phyloP scores from a whole-genome alignment of 1,284 basidiomycete genomes.

The Tilletia caries region DNA sequence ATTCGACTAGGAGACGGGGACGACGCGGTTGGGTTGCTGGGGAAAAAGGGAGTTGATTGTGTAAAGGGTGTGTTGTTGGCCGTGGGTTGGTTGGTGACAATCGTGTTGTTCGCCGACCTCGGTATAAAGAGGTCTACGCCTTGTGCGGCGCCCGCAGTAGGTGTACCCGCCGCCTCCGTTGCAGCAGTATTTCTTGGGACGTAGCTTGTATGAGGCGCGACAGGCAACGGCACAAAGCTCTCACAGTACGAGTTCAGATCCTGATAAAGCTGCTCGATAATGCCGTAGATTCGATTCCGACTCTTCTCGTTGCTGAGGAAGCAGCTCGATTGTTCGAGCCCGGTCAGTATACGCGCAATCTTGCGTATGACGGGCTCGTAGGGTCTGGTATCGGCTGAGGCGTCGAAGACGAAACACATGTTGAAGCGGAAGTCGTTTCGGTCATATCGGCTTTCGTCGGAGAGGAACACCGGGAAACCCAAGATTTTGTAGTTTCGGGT shows the following conservation, averaged over 20 bases:
- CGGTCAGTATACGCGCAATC: conserved; percentile 78
- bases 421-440: conserved; percentile 79
- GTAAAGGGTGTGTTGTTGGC: not conserved
- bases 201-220: conserved; percentile 36
- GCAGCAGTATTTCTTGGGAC: not conserved
- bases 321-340: conserved; percentile 82
- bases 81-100: not conserved
- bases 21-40: not conserved
- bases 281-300: conserved; percentile 72
- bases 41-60: not conserved
- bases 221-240: conserved; percentile 49
- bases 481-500: conserved; percentile 43
- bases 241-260: conserved; percentile 83
- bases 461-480: conserved; percentile 41
- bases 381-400: conserved; percentile 78
- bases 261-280: conserved; percentile 94
- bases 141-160: not conserved
- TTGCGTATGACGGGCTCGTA: conserved; percentile 96
- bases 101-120: not conserved
- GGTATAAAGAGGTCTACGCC: not conserved
- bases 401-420: conserved; percentile 83
- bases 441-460: conserved; percentile 41
- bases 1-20: conserved; percentile 1
- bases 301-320: conserved; percentile 66
- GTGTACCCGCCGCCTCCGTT: not conserved